Base-by-base conservation (phyloP, 2,329 filamentous ascomycete species). In the Nemania diffusa region DNA sequence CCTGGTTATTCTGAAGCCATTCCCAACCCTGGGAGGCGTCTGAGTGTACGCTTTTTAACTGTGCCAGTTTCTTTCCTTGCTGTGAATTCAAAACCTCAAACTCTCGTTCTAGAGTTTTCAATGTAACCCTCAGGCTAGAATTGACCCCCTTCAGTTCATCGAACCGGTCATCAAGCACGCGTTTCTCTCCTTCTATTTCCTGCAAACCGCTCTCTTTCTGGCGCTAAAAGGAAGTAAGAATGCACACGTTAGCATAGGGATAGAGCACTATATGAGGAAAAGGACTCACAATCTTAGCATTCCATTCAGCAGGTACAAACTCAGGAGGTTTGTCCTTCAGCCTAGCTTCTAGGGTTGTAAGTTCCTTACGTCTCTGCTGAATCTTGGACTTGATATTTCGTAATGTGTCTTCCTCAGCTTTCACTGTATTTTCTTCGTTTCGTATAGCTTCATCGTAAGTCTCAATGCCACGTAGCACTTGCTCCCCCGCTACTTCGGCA, bases 1-100 rank as follows among this genome's bases (percentile, higher is more conserved):
- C 77, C 66, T 85, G 85, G 76, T 99, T 89, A 2, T 88, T 78
- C 75, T 92, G 86, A 58, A 98, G 85, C 94, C 95, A 99, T 48
- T 90, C 84, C 89, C 93, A 97, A 1, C 90, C 93, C 71, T 77
- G 82, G 11, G 86, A 86, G 2, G 91, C 88, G 64, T 97, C 92
- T 0, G 76, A 76, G 11, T 90, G 91, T 0, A 85, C 17, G 5
- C 77, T 83, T 59, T 83, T 83, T 62, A 99, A 84, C 70, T 91
- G 88, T 56, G 81, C 87, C 62, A 91, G 82, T 71, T 93, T 90
- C 74, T 92, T 91, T 5, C 94, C 94, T 67, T 90, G 84, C 72
- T 92, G 88, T 0, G 93, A 95, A 57, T 93, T 85, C 15, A 97
- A 84, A 20, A 82, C 85, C 26, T 83, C 78, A 24, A 92, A 78